Base-by-base conservation (phyloP, 2,329 filamentous ascomycete genomes). In the Trichoderma sp. region DNA sequence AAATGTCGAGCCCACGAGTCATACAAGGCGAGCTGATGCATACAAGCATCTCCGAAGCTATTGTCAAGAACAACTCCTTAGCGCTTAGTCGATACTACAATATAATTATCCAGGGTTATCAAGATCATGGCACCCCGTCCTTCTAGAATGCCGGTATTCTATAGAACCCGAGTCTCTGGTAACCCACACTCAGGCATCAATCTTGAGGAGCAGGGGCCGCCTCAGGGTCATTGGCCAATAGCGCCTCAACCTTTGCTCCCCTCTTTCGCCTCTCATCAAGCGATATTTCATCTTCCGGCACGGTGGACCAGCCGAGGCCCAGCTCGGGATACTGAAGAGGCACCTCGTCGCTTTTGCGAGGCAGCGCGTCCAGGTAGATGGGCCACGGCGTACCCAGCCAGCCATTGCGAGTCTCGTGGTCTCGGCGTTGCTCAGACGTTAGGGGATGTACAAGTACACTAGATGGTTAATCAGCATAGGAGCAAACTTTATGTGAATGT, bases 311-410 rank as follows among this genome's bases (percentile, higher is more conserved):
- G 1, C 76, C 76, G 5, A 77, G 71, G 2, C 76, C 71, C 43
- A 79, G 59, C 46, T 78, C 74, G 0, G 77, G 76, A 58, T 79
- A 79, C 64, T 79, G 77, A 18, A 77, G 71, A 3, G 77, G 77
- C 14, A 76, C 69, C 3, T 75, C 72, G 5, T 73, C 74, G 49
- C 68, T 69, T 21, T 74, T 73, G 6, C 26, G 58, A 0, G 76
- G 77, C 55, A 79, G 68, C 5, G 51, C 69, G 30, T 78, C 76
- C 10, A 79, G 58, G 66, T 76, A 77, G 11, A 79, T 77, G 1
- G 77, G 77, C 77, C 77, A 79, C 0, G 77, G 76, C 1, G 73
- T 75, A 32, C 77, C 77, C 71, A 79, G 72, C 77, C 77, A 79
- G 26, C 73, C 77, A 58, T 77, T 77, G 26, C 77, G 75, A 10